Evolutionary conservation across 208 protist genomes (phyloP), one percentile per base, ranked within the genome.

Genomic region (Leptomonas seymouri): DNA sequence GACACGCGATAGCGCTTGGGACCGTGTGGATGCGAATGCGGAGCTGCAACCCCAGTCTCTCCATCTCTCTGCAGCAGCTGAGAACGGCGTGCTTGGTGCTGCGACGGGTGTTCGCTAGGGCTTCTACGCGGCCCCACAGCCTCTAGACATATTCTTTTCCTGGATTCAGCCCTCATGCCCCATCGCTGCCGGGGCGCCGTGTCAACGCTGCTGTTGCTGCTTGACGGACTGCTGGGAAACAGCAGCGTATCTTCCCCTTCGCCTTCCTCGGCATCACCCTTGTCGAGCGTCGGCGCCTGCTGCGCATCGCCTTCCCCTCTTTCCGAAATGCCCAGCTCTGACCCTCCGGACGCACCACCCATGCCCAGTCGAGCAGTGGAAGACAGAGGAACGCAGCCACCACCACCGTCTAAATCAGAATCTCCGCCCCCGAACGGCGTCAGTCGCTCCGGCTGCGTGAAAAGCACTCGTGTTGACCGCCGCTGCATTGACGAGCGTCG

Each of bases 401-500:
- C 27, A 30, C 9, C 31, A 18, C 14, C 55, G 23, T 48, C 36
- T 34, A 39, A 6, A 11, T 8, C 20, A 14, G 44, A 34, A 28
- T 49, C 58, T 0, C 3, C 56, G 41, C 6, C 58, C 12, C 51
- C 44, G 12, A 8, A 23, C n/a, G 27, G 18, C 31, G 21, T n/a
- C 2, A 74, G 44, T 7, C 27, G 21, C 39, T 76, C 51, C 6
- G 71, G 71, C 56, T 76, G 71, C 7, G 71, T 65, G n/a, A 65
- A 69, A 31, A 69, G 27, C 30, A 69, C 56, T 2, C 62, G 53
- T 21, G 62, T 59, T 6, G 55, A 25, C 1, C 45, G 45, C 31
- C 1, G 14, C 0, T 30, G 59, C 46, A 25, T 30, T 18, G 62
- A 62, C 12, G 62, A 49, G 46, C 25, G 45, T 0, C n/a, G 63